Percentiles rank a stretch among this genome's conserved stretches.
phyloP scores from a whole-genome alignment of 2,329 filamentous ascomycete species.

The Neonectria hederae region DNA sequence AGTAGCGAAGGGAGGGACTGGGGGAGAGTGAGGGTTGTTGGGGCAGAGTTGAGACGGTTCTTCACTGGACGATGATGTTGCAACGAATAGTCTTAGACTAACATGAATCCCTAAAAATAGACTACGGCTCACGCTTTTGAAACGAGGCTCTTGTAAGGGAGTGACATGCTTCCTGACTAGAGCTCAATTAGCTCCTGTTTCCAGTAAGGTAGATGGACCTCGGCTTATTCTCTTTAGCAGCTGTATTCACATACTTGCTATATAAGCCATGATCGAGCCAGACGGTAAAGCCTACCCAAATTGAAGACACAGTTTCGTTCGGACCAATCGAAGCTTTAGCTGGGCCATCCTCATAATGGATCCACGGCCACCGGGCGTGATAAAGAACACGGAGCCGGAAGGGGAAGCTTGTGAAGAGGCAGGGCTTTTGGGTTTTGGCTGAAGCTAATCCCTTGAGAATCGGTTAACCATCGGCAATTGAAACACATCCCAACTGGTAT shows the following conservation, averaged over 20 bases:
- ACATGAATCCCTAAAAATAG: neutral
- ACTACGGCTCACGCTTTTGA: neutral
- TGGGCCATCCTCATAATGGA: neutral
- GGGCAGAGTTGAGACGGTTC: conserved; percentile 39
- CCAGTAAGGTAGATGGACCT: neutral
- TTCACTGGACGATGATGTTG: conserved; percentile 33
- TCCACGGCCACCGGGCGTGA: neutral
- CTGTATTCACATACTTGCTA: too few relatives aligned
- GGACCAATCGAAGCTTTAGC: neutral
- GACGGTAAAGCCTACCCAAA: neutral
- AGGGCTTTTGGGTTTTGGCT: neutral
- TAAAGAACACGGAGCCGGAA: neutral
- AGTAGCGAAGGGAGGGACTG: conserved; percentile 12
- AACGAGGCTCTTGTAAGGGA: neutral
- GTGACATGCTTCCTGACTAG: neutral
- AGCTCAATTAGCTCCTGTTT: neutral
- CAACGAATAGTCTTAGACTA: neutral
- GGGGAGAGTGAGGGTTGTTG: conserved; percentile 32
- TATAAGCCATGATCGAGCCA: too few relatives aligned
- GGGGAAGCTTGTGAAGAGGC: neutral
- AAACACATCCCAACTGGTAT: neutral
- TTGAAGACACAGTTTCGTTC: neutral
- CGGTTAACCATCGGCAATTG: neutral
- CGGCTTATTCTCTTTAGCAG: neutral
- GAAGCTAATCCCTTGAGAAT: neutral